A percentile compares a stretch with the other conserved stretches of the same genome.
phyloP scores from a whole-genome alignment of 2,329 filamentous ascomycete species.

The Plectosphaerella plurivora region DNA sequence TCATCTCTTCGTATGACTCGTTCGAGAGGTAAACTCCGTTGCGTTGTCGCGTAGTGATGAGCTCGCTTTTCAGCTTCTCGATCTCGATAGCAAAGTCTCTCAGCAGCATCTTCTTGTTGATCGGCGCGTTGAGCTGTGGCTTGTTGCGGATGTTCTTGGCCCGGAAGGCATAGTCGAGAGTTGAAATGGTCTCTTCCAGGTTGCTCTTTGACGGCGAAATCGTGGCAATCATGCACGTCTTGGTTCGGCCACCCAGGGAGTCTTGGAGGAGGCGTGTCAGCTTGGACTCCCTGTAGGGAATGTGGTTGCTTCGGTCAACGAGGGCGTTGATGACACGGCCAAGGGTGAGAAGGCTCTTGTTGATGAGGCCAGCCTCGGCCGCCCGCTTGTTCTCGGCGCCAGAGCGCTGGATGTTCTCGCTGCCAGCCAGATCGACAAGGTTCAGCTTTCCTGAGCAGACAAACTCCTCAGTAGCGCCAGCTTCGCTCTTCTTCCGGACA shows the following conservation, averaged over 20 bases:
- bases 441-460: conserved; percentile 92
- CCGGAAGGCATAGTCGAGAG: conserved; percentile 93
- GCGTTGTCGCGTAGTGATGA: conserved; percentile 86
- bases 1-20: conserved; percentile 87
- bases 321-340: conserved; percentile 96
- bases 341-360: conserved; percentile 92
- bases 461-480: conserved; percentile 85
- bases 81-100: conserved; percentile 90
- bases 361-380: conserved; percentile 92
- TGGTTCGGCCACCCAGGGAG: conserved; percentile 89
- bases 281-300: conserved; percentile 91
- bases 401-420: conserved; percentile 95
- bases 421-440: conserved; percentile 91
- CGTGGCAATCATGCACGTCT: conserved; percentile 98
- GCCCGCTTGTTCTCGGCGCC: conserved; percentile 98
- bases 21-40: conserved; percentile 93
- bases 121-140: conserved; percentile 86
- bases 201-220: conserved; percentile 93
- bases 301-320: conserved; percentile 84
- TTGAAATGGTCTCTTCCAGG: conserved; percentile 96
- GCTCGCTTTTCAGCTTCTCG: conserved; percentile 87
- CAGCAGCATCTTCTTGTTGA: conserved; percentile 89
- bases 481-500: conserved; percentile 74
- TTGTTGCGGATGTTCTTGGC: conserved; percentile 99
- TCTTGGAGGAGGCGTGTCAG: conserved; percentile 74